Conservation (phyloP, 2,329 filamentous ascomycete species). For the Albifimbria verrucaria region DNA sequence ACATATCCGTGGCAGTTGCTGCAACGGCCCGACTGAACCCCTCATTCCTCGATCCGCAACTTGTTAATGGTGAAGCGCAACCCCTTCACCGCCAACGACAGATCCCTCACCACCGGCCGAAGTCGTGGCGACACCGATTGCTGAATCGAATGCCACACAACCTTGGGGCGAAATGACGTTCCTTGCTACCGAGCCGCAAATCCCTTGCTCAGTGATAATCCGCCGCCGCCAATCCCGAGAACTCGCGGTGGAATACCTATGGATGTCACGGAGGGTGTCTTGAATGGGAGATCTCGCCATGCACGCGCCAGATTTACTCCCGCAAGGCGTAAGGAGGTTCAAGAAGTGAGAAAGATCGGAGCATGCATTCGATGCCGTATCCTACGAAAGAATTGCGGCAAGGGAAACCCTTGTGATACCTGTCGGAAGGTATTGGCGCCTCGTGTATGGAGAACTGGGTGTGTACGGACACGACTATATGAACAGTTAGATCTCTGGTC, state of each 20-base stretch:
- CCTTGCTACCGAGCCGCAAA: conserved; percentile 32
- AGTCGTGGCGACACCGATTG: conserved; percentile 16
- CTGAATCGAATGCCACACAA: conserved; percentile 28
- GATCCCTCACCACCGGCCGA: conserved; percentile 17
- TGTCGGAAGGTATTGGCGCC: conserved; percentile 62
- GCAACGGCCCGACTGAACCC: conserved; percentile 54
- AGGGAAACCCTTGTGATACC: conserved; percentile 59
- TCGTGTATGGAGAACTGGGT: conserved; percentile 63
- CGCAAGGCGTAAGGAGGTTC: conserved; percentile 59
- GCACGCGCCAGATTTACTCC: conserved; percentile 56
- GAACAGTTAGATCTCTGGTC: conserved; percentile 62
- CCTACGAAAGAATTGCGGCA: conserved; percentile 64
- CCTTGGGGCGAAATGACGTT: conserved; percentile 56
- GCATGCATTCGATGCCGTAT: conserved; percentile 66
- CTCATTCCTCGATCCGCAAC: conserved; percentile 51
- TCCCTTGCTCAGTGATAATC: conserved; percentile 24
- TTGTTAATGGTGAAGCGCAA: conserved; percentile 29
- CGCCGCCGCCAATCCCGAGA: conserved; percentile 28
- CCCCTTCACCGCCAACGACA: conserved; percentile 25
- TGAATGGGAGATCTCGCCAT: conserved; percentile 49
- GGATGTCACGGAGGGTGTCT: conserved; percentile 39
- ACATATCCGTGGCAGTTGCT: conserved; percentile 54
- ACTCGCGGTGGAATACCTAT: conserved; percentile 51
- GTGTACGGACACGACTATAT: conserved; percentile 59
- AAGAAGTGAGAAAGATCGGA: conserved; percentile 61